Percentiles rank a stretch among this genome's conserved stretches.
These are phyloP conservation scores for Bolboschoenoplectus hybrid DNA, from an alignment of 202 grass and related monocot species.

Conservation along the genomic window DNA sequence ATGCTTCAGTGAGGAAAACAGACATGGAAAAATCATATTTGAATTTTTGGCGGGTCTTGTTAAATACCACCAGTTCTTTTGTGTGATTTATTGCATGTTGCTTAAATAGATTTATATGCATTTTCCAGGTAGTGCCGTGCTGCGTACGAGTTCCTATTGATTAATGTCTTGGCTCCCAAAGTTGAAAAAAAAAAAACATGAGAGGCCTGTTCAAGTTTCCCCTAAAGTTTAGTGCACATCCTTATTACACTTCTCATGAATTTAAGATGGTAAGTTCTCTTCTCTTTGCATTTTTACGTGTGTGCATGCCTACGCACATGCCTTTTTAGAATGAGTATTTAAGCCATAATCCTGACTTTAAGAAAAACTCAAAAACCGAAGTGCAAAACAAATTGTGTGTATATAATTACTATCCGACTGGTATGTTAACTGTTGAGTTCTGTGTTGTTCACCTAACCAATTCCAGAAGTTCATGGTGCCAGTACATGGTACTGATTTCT, in stretches of 20 bases:
- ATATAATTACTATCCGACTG: not conserved
- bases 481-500: not conserved
- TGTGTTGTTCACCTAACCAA: not conserved
- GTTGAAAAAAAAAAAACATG: constrained; percentile 35
- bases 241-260: constrained; percentile 5
- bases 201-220: constrained; percentile 40
- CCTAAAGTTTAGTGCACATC: not conserved
- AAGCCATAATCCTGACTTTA: not conserved
- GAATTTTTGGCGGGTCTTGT: not conserved
- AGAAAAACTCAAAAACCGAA: not conserved
- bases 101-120: constrained; percentile 19
- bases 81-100: not conserved
- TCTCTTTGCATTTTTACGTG: not conserved
- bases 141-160: not conserved
- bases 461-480: not conserved
- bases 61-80: not conserved
- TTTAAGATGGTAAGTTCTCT: constrained; percentile 40
- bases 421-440: not conserved
- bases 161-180: not conserved
- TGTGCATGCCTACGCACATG: not conserved
- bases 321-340: not conserved
- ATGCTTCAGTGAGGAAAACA: constrained; percentile 13
- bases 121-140: not conserved
- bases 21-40: not conserved
- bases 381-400: not conserved